A percentile compares a stretch with the other conserved stretches of the same genome.
phyloP scores from a whole-genome alignment of 139 green algal species.

The Nannochloris sp. region DNA sequence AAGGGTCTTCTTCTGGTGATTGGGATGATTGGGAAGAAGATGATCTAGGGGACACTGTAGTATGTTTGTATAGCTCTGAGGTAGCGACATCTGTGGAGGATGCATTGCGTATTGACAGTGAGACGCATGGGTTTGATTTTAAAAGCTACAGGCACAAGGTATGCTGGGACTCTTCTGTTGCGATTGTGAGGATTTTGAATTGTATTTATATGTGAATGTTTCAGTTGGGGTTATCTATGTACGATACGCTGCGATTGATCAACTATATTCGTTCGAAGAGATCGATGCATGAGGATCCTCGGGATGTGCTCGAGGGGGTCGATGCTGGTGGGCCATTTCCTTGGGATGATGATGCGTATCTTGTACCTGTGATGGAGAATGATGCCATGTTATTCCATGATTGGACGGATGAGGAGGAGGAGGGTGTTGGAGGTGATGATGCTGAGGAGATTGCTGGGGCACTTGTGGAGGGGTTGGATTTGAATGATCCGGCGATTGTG shows the following conservation, averaged over 20 bases:
- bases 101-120: conserved; percentile 50
- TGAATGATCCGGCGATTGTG: not conserved
- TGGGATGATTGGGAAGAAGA: conserved; percentile 39
- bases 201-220: not conserved
- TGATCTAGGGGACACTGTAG: conserved; percentile 38
- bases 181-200: not conserved
- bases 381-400: conserved; percentile 73
- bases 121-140: conserved; percentile 42
- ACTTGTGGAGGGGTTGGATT: conserved; percentile 1
- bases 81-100: conserved; percentile 41
- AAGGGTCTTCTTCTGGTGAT: not conserved
- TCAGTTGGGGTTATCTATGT: conserved; percentile 33
- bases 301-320: conserved; percentile 15
- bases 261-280: conserved; percentile 68
- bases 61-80: conserved; percentile 46
- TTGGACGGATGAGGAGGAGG: conserved; percentile 38
- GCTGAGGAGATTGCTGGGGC: not conserved
- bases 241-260: conserved; percentile 64
- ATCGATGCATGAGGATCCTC: conserved; percentile 37
- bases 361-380: conserved; percentile 52
- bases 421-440: conserved; percentile 1
- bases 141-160: conserved; percentile 3
- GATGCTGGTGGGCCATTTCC: conserved; percentile 8
- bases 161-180: not conserved
- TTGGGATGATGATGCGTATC: conserved; percentile 51